Base-by-base conservation (phyloP, 2,329 filamentous ascomycete genomes). In the Hypoxylon sp. region DNA sequence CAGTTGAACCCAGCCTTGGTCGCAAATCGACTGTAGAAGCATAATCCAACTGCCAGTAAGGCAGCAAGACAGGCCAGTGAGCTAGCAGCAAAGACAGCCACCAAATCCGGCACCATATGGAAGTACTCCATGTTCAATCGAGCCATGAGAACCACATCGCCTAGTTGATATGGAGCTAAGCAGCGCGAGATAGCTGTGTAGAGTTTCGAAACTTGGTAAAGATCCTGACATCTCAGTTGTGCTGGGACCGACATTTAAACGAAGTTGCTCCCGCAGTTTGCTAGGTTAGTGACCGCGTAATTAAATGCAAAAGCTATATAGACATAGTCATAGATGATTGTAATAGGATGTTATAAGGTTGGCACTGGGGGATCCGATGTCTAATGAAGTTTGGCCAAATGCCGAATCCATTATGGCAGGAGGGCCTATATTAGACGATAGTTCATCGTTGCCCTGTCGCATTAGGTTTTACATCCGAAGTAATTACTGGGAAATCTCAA, bases 91-190 rank as follows among this genome's bases (percentile, higher is more conserved):
- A 52, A 23, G 25, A 53, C 49, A 13, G 3, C 5, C 2, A 34
- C 45, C 63, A 58, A 58, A 14, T 38, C 21, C 21, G 63, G 52
- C 19, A 65, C 57, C 25, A 65, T 61, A 9, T 32, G 36, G n/a
- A 38, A 38, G 4, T 10, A 43, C 7, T 17, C 17, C 5, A 43
- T 30, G 17, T 32, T 34, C 14, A 58, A 3, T 19, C 36, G 17
- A 38, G 32, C 9, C 57, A 65, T 65, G 28, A 48, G 13, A 21
- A 21, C 11, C 17, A 43, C 17, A 17, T 11, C 21, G 38, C 38
- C 17, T 21, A 2, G 7, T 21, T 19, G 34, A 46, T 32, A 56
- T 55, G 43, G 41, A 38, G 3, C 52, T 28, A 5, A 5, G n/a
- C 7, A 3, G 9, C 7, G n/a, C 19, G 38, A 2, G 9, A 5